A percentile compares a stretch with the other conserved stretches of the same genome.
Evolutionary conservation across 176 grass and related monocot species (phyloP).

Genomic region (Saccharum officinarum): DNA sequence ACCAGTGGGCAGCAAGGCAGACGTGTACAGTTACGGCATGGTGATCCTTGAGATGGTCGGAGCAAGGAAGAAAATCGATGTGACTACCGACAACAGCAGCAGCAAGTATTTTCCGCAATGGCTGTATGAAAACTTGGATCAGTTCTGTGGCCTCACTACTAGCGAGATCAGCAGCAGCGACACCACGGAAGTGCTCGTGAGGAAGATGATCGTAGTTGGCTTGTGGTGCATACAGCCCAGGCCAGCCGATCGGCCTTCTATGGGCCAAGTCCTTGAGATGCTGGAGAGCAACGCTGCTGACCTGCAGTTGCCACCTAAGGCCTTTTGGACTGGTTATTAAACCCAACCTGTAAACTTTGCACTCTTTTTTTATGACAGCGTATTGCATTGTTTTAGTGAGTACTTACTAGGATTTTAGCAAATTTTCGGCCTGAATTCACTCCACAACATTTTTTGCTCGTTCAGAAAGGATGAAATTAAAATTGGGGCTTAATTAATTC

Average conservation of each 20-base stretch:
- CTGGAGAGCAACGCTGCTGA: neutral
- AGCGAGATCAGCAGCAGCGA: neutral
- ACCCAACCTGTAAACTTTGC: neutral
- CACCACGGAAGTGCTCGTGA: neutral
- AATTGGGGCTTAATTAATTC: neutral
- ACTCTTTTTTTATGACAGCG: neutral
- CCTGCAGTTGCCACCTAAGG: neutral
- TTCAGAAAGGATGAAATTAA: neutral
- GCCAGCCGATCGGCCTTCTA: neutral
- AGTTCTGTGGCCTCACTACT: neutral
- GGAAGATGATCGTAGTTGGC: neutral
- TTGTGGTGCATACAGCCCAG: neutral
- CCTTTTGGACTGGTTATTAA: neutral
- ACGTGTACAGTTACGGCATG: neutral
- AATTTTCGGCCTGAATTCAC: neutral
- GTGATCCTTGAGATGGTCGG: neutral
- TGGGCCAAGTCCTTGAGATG: neutral
- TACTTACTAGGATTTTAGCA: neutral
- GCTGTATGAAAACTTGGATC: neutral
- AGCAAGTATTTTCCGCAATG: neutral
- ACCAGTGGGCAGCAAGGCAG: neutral
- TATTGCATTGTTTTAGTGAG: neutral
- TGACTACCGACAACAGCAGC: neutral
- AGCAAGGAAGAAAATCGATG: neutral
- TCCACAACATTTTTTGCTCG: neutral